Percentiles rank a stretch among this genome's conserved stretches.
phyloP scores from a whole-genome alignment of 371 early-diverging fungal genomes.

The Vairimorpha necatrix region DNA sequence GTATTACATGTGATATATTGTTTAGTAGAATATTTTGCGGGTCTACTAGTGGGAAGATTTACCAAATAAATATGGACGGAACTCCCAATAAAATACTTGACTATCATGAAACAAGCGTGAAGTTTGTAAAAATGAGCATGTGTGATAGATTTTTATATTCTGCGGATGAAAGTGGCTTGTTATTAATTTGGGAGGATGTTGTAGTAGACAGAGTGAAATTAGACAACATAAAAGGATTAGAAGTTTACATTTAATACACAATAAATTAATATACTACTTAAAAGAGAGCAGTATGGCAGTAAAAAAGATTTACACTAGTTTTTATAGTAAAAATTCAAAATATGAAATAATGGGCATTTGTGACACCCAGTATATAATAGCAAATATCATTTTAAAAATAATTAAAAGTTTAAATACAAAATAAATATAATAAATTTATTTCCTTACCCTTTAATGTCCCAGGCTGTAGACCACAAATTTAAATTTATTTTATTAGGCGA shows the following conservation, averaged over 20 bases:
- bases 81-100: not conserved
- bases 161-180: constrained; percentile 3
- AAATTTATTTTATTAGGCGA: constrained; percentile 65
- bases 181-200: constrained; percentile 38
- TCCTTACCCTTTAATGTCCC: too few species aligned
- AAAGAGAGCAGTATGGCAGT: too few species aligned
- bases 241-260: not conserved
- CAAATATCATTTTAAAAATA: too few species aligned
- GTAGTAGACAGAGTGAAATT: constrained; percentile 17
- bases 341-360: too few species aligned
- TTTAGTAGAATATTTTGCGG: constrained; percentile 38
- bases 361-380: too few species aligned
- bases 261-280: not conserved
- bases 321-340: too few species aligned
- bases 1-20: constrained; percentile 20
- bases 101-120: constrained; percentile 26
- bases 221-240: constrained; percentile 4
- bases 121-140: constrained; percentile 18
- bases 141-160: constrained; percentile 33
- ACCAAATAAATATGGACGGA: not conserved
- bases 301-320: too few species aligned
- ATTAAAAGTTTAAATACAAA: too few species aligned
- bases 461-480: not conserved
- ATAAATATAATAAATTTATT: too few species aligned
- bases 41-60: constrained; percentile 12